Base-by-base conservation (phyloP, 1,139 yeast genomes). In the Saccharomycopsis hybrid region DNA sequence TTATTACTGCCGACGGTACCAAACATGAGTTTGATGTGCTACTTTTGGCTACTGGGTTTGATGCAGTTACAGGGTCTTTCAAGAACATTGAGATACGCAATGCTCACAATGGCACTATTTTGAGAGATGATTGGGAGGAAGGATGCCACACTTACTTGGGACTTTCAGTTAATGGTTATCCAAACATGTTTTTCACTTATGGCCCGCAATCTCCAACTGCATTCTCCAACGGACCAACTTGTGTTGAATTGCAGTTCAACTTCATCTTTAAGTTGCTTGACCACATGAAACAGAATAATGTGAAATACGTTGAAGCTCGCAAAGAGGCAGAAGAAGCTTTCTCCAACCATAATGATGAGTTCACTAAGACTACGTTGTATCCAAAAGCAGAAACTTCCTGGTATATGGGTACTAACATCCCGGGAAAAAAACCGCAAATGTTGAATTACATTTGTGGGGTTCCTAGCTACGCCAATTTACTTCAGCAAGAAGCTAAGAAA, bases 121-220 rank as follows among this genome's bases (percentile, higher is more conserved):
- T 61, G 5, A 41, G 45, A 13, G 63, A 61, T 28, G 55, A 60
- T 40, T 61, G 65, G 65, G 49, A 54, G 28, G 47, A 48, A 5
- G 63, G 62, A n/a, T 55, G 59, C n/a, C 48, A 49, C 5, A 59
- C 64, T 24, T 59, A 57, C 43, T 55, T 61, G 18, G 66, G 66
- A 5, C 47, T 62, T 33, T 47, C 62, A 8, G 53, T 59, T 31
- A 27, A 52, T 35, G 63, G 58, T 27, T 61, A 56, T 52, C 66
- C 63, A 48, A 64, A 60, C 51, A 54, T 63, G 61, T 63, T 57
- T 49, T 61, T 57, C 48, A 52, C 61, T 42, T 64, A 63, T 47
- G 66, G 67, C 5, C 66, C 66, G 5, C 65, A 62, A 39, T 63
- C 59, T 2, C 66, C 67, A 8, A 62, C 65, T 18, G 60, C 64